Conservation (phyloP, 2,329 filamentous ascomycete species). For the Coniochaeta ligniaria region DNA sequence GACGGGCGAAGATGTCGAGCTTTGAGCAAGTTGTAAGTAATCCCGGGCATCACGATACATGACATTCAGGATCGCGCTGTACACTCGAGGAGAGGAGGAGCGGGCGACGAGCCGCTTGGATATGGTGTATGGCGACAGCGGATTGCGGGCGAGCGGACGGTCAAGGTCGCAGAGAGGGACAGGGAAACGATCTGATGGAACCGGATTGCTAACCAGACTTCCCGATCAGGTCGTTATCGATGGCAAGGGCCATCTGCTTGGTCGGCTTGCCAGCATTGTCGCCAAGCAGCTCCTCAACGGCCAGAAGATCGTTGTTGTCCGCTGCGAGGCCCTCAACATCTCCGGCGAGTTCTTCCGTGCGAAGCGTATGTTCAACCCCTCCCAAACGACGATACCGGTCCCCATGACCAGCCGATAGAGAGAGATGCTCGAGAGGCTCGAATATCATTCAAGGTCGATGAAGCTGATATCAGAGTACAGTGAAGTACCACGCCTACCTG, state of each 20-base stretch:
- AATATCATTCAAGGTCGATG: not conserved
- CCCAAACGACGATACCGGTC: not conserved
- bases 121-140: not conserved
- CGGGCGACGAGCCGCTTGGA: not conserved
- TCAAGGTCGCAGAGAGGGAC: not conserved
- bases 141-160: too few relatives aligned
- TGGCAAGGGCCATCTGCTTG: constrained; percentile 99
- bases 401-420: not conserved
- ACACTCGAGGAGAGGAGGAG: not conserved
- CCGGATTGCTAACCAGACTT: constrained; percentile 22
- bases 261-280: constrained; percentile 95
- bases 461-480: constrained; percentile 56
- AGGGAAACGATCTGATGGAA: not conserved
- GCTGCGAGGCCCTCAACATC: constrained; percentile 99
- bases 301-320: constrained; percentile 98
- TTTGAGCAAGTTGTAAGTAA: constrained; percentile 65
- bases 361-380: constrained; percentile 77
- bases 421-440: not conserved
- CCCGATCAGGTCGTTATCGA: constrained; percentile 83
- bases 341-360: constrained; percentile 99
- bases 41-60: constrained; percentile 4
- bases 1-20: constrained; percentile 53
- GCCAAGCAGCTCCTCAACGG: constrained; percentile 98
- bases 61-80: not conserved
- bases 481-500: constrained; percentile 99